A percentile compares a stretch with the other conserved stretches of the same genome.
Evolutionary conservation across 805 yeast genomes (phyloP).

Genomic region (Hermanozyma aechmeae): DNA sequence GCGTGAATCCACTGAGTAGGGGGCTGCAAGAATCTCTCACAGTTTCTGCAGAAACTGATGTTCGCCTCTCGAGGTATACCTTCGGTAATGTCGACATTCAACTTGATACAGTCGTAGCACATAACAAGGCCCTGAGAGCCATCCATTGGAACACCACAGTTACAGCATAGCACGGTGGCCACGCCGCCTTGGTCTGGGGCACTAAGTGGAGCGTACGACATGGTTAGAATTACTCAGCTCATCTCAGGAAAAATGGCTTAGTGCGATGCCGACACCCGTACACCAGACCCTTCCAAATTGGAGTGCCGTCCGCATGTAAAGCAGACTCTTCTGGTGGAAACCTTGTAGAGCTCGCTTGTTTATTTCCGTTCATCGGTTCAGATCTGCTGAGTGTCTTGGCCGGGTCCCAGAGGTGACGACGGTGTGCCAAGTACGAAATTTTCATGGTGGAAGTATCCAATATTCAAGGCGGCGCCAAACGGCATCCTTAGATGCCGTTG

Average conservation of each 20-base stretch:
- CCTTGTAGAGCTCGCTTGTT: too few species aligned
- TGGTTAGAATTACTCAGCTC: slow-evolving; percentile 3
- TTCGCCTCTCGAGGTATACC: slow-evolving; percentile 91
- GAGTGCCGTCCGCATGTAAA: too few species aligned
- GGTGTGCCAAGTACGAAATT: too few species aligned
- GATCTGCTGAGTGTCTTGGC: too few species aligned
- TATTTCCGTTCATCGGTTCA: too few species aligned
- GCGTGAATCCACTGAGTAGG: slow-evolving; percentile 91
- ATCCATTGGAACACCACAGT: slow-evolving; percentile 98
- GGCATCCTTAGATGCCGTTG: too few species aligned
- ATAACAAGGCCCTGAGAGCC: slow-evolving; percentile 88
- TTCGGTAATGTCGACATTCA: slow-evolving; percentile 87
- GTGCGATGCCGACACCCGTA: slow-evolving; percentile 1
- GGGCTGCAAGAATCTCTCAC: slow-evolving; percentile 93
- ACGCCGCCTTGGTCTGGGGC: slow-evolving; percentile 15
- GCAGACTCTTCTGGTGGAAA: too few species aligned
- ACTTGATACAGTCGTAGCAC: slow-evolving; percentile 95
- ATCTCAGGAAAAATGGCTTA: slow-evolving; percentile 3
- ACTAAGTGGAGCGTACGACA: slow-evolving; percentile 11
- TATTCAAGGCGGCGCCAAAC: too few species aligned
- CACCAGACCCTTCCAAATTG: too few species aligned
- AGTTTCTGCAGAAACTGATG: slow-evolving; percentile 89
- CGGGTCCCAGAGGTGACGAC: too few species aligned
- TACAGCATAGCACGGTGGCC: slow-evolving; percentile 92
- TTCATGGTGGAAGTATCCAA: too few species aligned